phyloP scores from a whole-genome alignment of 169 alveolate species.

The Perkinsus marinus region DNA sequence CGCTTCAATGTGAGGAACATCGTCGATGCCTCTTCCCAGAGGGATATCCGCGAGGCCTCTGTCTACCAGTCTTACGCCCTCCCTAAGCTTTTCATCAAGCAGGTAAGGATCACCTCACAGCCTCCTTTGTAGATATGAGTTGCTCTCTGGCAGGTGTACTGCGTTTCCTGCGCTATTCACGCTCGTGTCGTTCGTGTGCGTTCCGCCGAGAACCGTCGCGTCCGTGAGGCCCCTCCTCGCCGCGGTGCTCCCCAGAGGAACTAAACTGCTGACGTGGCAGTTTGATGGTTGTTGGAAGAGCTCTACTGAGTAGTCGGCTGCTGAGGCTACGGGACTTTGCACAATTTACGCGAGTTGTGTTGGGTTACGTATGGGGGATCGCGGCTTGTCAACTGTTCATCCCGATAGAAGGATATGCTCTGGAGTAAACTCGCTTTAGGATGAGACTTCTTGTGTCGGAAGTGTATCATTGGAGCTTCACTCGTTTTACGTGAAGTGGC shows the following conservation, averaged over 20 bases:
- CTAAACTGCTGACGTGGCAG: not conserved
- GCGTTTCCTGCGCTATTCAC: slow-evolving; percentile 99
- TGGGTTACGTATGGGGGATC: not conserved
- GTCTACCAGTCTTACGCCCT: slow-evolving; percentile 56
- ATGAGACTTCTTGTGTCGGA: too few relatives aligned
- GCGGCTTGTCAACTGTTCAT: too few relatives aligned
- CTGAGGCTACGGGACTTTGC: not conserved
- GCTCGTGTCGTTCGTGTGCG: slow-evolving; percentile 94
- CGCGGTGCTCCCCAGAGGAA: slow-evolving; percentile 15
- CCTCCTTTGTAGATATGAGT: not conserved
- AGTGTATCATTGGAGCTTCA: too few relatives aligned
- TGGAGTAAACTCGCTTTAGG: too few relatives aligned
- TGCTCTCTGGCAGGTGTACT: slow-evolving; percentile 57
- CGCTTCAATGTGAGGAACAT: slow-evolving; percentile 93
- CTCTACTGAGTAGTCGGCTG: not conserved
- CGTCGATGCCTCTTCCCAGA: slow-evolving; percentile 94
- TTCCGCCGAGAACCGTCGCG: slow-evolving; percentile 69
- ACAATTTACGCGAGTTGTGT: not conserved
- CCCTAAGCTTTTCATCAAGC: slow-evolving; percentile 96
- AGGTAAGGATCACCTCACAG: not conserved
- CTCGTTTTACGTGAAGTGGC: too few relatives aligned
- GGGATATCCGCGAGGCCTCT: slow-evolving; percentile 92
- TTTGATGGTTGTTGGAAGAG: not conserved
- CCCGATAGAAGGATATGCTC: too few relatives aligned
- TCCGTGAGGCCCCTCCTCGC: slow-evolving; percentile 39